phyloP scores from a whole-genome alignment of 495 filamentous ascomycete genomes.

The Aspergillus incahuasiensis region DNA sequence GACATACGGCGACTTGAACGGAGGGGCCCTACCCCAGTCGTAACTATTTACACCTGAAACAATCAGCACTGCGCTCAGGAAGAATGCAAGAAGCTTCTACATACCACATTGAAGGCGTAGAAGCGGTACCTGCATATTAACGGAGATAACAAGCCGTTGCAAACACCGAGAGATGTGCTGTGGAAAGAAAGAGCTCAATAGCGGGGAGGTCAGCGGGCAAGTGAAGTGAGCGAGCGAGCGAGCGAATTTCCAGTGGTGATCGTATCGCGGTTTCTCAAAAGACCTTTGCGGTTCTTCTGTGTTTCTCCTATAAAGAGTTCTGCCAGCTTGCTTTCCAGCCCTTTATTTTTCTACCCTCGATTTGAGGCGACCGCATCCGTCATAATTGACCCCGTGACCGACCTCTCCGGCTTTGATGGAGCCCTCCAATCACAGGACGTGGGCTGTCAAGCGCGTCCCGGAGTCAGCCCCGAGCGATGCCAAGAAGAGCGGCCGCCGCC shows the following conservation, averaged over 20 bases:
- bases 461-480: neutral
- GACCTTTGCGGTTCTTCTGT: neutral
- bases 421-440: conserved; percentile 16
- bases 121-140: conserved; percentile 74
- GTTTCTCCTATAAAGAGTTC: neutral
- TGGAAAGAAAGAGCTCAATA: neutral
- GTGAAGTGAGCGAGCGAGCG: conserved; percentile 9
- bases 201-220: conserved; percentile 1
- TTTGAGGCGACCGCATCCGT: conserved; percentile 7
- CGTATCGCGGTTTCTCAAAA: neutral
- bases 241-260: conserved; percentile 3
- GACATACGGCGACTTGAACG: conserved; percentile 14
- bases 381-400: conserved; percentile 11
- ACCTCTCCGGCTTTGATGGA: conserved; percentile 7
- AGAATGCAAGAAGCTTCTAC: conserved; percentile 7
- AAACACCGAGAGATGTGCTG: neutral
- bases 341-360: conserved; percentile 7
- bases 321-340: neutral
- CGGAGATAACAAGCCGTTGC: conserved; percentile 1
- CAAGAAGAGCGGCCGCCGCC: conserved; percentile 13
- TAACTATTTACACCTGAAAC: conserved; percentile 83
- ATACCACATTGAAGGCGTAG: conserved; percentile 89
- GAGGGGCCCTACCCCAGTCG: conserved; percentile 72
- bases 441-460: conserved; percentile 15
- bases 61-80: conserved; percentile 1